Percentiles rank a stretch among this genome's conserved stretches.
Conservation (phyloP, 306 rosid genomes). For the Delonix regia region DNA sequence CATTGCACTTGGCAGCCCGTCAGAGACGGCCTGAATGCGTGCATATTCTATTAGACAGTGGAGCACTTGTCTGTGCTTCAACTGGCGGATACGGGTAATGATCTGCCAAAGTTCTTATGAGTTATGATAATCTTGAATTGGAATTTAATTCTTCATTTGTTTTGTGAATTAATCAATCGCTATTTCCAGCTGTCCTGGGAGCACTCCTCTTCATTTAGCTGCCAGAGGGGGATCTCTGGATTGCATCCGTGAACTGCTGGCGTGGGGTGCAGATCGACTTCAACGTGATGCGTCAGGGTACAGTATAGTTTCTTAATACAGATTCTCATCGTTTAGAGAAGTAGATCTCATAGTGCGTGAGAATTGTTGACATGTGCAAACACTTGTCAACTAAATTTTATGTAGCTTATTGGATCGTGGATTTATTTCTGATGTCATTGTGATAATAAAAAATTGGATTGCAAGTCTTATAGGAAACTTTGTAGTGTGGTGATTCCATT, state of each 20-base stretch:
- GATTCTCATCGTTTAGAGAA: conserved; percentile 1
- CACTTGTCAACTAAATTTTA: not conserved
- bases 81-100: conserved; percentile 85
- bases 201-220: conserved; percentile 96
- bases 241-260: conserved; percentile 82
- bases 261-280: conserved; percentile 98
- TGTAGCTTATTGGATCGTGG: not conserved
- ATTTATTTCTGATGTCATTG: not conserved
- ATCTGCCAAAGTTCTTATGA: not conserved
- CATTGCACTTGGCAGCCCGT: conserved; percentile 92
- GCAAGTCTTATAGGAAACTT: not conserved
- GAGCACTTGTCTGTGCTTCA: conserved; percentile 93
- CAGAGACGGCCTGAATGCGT: conserved; percentile 83
- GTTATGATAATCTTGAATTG: conserved; percentile 1
- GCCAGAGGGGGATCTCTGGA: conserved; percentile 95
- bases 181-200: conserved; percentile 78
- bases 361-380: not conserved
- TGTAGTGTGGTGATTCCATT: not conserved
- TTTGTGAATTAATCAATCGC: conserved; percentile 37
- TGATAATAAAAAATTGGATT: not conserved
- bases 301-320: not conserved
- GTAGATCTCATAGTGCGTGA: not conserved
- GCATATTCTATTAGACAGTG: conserved; percentile 72
- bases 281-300: conserved; percentile 97
- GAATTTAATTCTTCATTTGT: not conserved